Base-by-base conservation (phyloP, 352 stramenopile genomes). In the Pythium graminicola region DNA sequence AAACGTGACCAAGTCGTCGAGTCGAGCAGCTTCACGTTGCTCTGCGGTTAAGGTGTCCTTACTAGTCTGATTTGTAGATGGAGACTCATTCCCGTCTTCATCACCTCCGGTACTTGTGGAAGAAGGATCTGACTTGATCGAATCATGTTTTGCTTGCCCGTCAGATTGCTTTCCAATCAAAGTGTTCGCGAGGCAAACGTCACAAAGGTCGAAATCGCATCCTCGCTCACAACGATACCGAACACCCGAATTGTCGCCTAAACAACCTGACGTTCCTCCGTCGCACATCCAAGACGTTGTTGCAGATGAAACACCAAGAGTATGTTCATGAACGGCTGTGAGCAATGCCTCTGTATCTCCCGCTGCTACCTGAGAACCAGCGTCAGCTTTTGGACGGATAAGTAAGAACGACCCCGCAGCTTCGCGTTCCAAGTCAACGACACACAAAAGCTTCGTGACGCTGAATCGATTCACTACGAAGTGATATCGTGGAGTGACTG, bases 191-290 rank as follows among this genome's bases (percentile, higher is more conserved):
- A 86, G 43, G 33, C 81, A 91, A 6, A 65, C 60, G 22, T 85
- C 72, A 24, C 81, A 91, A 48, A 91, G 65, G 55, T 91, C 81
- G 48, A 78, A 91, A 45, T 91, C 81, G 54, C 81, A 91, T 7
- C 74, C 69, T 44, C 60, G 51, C 20, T 77, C 66, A 32, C 81
- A 91, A 1, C 78, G 78, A 60, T 81, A 91, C 39, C 81, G 60
- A 26, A 75, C 67, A 9, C 59, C 49, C 20, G 65, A 67, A 24
- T 85, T 85, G 36, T 81, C 72, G 2, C 81, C 78, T 24, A 81
- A 54, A 40, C 81, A 91, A 6, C 66, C 65, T 1, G 70, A 32
- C 22, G 66, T 70, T 11, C 69, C 69, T 23, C 81, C 81, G 44
- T 91, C 81, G 27, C 81, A 91, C 62, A 86, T 83, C 81, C 81